Percentiles rank a stretch among this genome's conserved stretches.
phyloP scores from a whole-genome alignment of 768 basidiomycete genomes.

The Hygrocybe coccinea region DNA sequence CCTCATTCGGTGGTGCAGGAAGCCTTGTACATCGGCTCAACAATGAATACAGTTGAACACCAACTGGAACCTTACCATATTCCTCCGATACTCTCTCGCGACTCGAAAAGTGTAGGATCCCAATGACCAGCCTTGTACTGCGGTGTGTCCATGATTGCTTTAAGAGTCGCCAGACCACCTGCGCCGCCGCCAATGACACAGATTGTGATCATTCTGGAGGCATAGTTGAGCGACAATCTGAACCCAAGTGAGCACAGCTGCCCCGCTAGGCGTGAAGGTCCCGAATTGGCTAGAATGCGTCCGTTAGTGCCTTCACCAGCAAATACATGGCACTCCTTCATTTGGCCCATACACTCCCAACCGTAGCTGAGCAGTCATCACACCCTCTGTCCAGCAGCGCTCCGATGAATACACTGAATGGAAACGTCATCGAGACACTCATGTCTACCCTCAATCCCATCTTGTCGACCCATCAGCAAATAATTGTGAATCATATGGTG shows the following conservation, averaged over 20 bases:
- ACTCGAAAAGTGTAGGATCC: slow-evolving; percentile 60
- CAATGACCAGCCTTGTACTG: slow-evolving; percentile 58
- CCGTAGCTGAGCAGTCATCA: too few species aligned
- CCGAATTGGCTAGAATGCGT: too few species aligned
- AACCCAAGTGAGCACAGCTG: too few species aligned
- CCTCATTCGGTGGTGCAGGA: slow-evolving; percentile 45
- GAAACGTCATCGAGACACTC: neutral
- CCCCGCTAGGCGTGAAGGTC: too few species aligned
- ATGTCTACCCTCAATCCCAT: neutral
- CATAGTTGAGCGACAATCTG: too few species aligned
- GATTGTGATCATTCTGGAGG: slow-evolving; percentile 29
- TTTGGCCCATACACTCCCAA: too few species aligned
- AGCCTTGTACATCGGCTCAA: slow-evolving; percentile 39
- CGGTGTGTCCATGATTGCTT: slow-evolving; percentile 54
- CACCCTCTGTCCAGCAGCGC: too few species aligned
- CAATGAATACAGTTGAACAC: neutral
- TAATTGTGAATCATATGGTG: neutral
- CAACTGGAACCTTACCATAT: slow-evolving; percentile 76
- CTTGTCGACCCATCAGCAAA: neutral
- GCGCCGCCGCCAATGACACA: slow-evolving; percentile 75
- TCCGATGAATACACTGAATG: neutral
- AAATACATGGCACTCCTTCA: too few species aligned
- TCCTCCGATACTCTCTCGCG: slow-evolving; percentile 63
- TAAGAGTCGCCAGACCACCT: slow-evolving; percentile 67
- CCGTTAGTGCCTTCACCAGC: too few species aligned